Base-by-base conservation (phyloP, 352 stramenopile species). In the Poterioochromonas sp. region DNA sequence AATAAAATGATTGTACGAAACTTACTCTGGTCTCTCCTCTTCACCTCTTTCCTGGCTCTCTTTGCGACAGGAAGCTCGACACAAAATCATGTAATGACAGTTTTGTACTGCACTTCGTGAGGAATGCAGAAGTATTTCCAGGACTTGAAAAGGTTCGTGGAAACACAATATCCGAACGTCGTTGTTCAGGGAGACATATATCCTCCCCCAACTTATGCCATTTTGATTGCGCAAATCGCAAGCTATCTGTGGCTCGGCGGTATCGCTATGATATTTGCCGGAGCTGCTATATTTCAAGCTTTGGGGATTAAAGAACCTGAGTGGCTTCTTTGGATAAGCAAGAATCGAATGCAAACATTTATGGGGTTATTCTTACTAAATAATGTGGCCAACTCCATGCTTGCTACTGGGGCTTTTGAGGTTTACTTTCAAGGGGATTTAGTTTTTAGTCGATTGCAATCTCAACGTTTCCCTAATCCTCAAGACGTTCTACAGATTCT, bases 141-240 rank as follows among this genome's bases (percentile, higher is more conserved):
- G 34, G 80, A 85, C 73, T 70, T 84, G 74, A 76, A 78, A 64
- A 73, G 73, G 79, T 85, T 85, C 77, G 78, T 85, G 76, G 80
- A 85, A 63, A 54, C 69, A 39, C 22, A 69, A 15, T 84, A 82
- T 73, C 73, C 78, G 22, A 71, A 78, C n/a, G 70, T 85, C 40
- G 5, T 64, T n/a, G 35, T 84, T 71, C 15, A n/a, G 20, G 82
- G 80, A n/a, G 78, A 84, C 49, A 60, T 82, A 1, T 84, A 84
- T 74, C 79, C 80, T 11, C 79, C 82, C 2, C 80, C 82, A 22
- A 8, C 37, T n/a, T 65, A 41, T 22, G 78, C 78, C 32, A 58
- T 58, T 64, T 63, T 73, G 5, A 41, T 84, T 20, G 80, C 82
- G 1, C 63, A 70, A 12, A 11, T 79, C 22, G 79, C 71, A 29